Evolutionary conservation across 139 green algal species (phyloP), one percentile per base, ranked within the genome.

Genomic region (Dunaliella primolecta): DNA sequence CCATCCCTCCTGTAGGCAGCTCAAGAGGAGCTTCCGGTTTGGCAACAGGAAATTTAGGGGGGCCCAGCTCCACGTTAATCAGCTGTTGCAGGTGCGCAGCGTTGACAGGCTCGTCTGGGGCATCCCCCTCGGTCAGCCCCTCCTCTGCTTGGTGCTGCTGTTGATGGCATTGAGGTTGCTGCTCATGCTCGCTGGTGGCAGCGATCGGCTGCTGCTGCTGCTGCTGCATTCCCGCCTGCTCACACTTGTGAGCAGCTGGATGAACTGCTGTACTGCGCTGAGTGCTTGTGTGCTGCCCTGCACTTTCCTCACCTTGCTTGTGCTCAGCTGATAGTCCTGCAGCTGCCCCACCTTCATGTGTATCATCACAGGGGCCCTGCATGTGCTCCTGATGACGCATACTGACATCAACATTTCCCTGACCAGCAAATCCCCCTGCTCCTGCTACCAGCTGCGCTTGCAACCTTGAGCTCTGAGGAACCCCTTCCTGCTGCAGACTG

Each of bases 31-130:
- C 0, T 31, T 31, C 80, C 2, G 27, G 24, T 57, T 87, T 87
- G 71, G 57, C 79, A 0, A 84, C 79, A 0, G 80, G 71, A 33
- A 87, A 87, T 64, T 90, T 90, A 23, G 87, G 87, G 2, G 83
- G 83, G 1, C 87, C 87, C 0, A 90, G 36, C 75, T 90, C 84
- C 15, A 46, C n/a, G 7, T 90, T 64, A 2, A 90, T 29, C 46
- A 88, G 64, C 0, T 64, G 55, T 36, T 88, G 70, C 20, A 90
- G 75, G 46, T 86, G 87, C 2, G 78, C 56, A 23, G 82, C 56
- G 23, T 90, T 81, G 0, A 88, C 80, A 2, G 84, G 55, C 46
- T 7, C 46, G 46, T 64, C 7, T 15, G 15, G 15, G 15, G 46
- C 46, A 64, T 25, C 7, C 46, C 15, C 46, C 46, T 64, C 46